Percentiles rank a stretch among this genome's conserved stretches.
Conservation (phyloP, 495 filamentous ascomycete species). For the Astrothelium macrocarpum region DNA sequence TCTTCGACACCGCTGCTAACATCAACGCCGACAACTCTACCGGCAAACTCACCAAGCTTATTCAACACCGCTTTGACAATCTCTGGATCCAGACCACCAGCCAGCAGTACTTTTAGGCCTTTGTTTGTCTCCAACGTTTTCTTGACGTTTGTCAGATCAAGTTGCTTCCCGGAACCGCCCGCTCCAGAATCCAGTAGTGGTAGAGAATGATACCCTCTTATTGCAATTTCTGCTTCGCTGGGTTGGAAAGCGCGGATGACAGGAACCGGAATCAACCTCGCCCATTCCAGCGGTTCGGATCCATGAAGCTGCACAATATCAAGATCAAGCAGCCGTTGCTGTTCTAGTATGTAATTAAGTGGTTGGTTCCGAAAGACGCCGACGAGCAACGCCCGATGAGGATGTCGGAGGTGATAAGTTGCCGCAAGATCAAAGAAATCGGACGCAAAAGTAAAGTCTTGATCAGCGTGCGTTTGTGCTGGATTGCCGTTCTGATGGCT, state of each 20-base stretch:
- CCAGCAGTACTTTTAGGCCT: constrained; percentile 61
- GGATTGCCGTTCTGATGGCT: background rate
- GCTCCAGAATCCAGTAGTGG: constrained; percentile 77
- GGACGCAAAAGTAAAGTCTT: constrained; percentile 24
- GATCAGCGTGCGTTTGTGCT: background rate
- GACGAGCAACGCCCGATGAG: constrained; percentile 65
- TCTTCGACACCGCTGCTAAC: constrained; percentile 89
- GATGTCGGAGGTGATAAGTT: constrained; percentile 39
- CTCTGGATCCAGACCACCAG: constrained; percentile 67
- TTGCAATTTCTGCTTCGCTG: constrained; percentile 56
- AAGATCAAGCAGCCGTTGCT: constrained; percentile 66
- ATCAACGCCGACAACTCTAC: constrained; percentile 71
- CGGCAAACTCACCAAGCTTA: constrained; percentile 43
- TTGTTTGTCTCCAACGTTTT: constrained; percentile 51
- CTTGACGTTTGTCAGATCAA: constrained; percentile 59
- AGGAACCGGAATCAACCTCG: constrained; percentile 73
- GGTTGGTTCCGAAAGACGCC: constrained; percentile 93
- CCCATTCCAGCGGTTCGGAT: constrained; percentile 86
- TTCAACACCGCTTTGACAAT: constrained; percentile 61
- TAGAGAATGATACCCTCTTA: constrained; percentile 70
- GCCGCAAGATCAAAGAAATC: constrained; percentile 55
- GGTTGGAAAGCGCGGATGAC: constrained; percentile 77
- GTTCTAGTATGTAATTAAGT: constrained; percentile 63
- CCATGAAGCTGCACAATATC: constrained; percentile 92
- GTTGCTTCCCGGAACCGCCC: constrained; percentile 67